phyloP scores from a whole-genome alignment of 108 stramenopile species.

The Fistulifera solaris region DNA sequence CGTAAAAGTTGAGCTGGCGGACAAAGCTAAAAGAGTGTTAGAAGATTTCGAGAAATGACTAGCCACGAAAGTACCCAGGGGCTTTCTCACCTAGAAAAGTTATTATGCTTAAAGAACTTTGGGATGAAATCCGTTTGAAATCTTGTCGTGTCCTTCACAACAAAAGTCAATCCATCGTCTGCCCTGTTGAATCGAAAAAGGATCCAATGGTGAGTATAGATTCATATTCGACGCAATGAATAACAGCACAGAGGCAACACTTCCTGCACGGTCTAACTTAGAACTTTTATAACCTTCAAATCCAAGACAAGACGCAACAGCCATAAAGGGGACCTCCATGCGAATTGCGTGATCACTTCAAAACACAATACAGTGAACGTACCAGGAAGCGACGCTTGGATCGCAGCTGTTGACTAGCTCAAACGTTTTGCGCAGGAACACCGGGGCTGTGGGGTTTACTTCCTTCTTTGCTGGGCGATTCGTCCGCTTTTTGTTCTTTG shows the following conservation, averaged over 20 bases:
- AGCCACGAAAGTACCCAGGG: not conserved
- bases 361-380: slow-evolving; percentile 6
- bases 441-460: too few relatives aligned
- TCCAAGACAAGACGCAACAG: too few relatives aligned
- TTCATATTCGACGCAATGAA: too few relatives aligned
- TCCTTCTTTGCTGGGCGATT: too few relatives aligned
- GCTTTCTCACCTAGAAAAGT: slow-evolving; percentile 59
- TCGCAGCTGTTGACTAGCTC: slow-evolving; percentile 76
- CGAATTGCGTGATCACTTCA: not conserved
- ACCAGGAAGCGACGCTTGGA: slow-evolving; percentile 57
- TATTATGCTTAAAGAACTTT: slow-evolving; percentile 92
- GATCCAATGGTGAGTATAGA: too few relatives aligned
- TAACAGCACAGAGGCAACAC: too few relatives aligned
- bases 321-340: too few relatives aligned
- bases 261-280: too few relatives aligned
- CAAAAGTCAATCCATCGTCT: slow-evolving; percentile 65
- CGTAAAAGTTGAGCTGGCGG: slow-evolving; percentile 86
- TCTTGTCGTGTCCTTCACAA: slow-evolving; percentile 63
- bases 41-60: not conserved
- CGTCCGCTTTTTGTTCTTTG: too few relatives aligned
- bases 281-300: too few relatives aligned
- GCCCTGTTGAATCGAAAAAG: not conserved
- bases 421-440: slow-evolving; percentile 34
- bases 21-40: slow-evolving; percentile 83
- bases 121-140: slow-evolving; percentile 76